Percentiles rank a stretch among this genome's conserved stretches.
phyloP scores from a whole-genome alignment of 805 yeast genomes.

The Kuraishia piskuri region DNA sequence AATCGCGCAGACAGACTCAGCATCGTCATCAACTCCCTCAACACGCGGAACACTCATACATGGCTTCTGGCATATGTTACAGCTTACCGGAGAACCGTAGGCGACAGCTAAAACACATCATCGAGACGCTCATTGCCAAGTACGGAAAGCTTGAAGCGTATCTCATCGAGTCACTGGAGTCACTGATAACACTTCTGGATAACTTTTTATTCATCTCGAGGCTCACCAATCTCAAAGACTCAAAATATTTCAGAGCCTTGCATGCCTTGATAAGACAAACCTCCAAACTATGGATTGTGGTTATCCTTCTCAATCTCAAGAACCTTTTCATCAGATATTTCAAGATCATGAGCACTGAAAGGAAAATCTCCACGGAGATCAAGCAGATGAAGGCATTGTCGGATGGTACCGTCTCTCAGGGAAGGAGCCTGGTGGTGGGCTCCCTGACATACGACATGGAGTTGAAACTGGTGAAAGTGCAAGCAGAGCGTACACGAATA shows the following conservation, averaged over 20 bases:
- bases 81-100: neutral
- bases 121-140: neutral
- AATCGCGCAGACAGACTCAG: neutral
- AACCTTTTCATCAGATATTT: conserved; percentile 14
- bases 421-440: conserved; percentile 2
- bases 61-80: neutral
- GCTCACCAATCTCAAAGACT: conserved; percentile 3
- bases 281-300: conserved; percentile 19
- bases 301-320: conserved; percentile 19
- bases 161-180: conserved; percentile 5
- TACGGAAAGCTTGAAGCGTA: conserved; percentile 1
- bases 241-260: conserved; percentile 5
- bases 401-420: neutral
- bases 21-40: neutral
- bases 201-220: conserved; percentile 5
- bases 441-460: conserved; percentile 3
- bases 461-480: conserved; percentile 9
- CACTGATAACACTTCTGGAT: conserved; percentile 6
- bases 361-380: conserved; percentile 7
- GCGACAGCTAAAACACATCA: neutral
- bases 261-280: conserved; percentile 12
- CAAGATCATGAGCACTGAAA: conserved; percentile 17
- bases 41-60: neutral
- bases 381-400: conserved; percentile 1
- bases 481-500: conserved; percentile 16